Conservation (phyloP, 2,329 filamentous ascomycete genomes). For the Phialophora macrospora region DNA sequence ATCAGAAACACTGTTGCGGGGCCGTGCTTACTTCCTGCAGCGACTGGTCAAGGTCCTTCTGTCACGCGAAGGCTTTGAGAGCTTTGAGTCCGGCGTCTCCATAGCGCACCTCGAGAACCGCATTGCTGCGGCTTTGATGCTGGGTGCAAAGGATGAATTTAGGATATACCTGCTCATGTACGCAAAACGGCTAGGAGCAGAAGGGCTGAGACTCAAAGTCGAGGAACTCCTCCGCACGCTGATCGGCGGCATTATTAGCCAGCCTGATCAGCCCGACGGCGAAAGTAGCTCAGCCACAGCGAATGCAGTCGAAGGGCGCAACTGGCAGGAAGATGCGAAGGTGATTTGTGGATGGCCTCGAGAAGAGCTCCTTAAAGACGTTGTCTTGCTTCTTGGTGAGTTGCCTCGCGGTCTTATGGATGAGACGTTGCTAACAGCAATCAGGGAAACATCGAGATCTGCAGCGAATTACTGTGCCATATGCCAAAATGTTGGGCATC, state of each 20-base stretch:
- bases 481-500: constrained; percentile 77
- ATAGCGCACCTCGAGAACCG: constrained; percentile 96
- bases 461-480: constrained; percentile 92
- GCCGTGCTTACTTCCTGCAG: constrained; percentile 87
- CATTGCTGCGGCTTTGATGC: constrained; percentile 81
- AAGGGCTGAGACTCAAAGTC: constrained; percentile 84
- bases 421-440: constrained; percentile 25
- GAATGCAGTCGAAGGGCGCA: constrained; percentile 56
- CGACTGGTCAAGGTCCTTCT: constrained; percentile 87
- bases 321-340: constrained; percentile 70
- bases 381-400: constrained; percentile 89
- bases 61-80: constrained; percentile 87
- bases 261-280: constrained; percentile 53
- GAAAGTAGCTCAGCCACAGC: constrained; percentile 54
- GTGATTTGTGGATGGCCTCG: constrained; percentile 89
- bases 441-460: constrained; percentile 92
- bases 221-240: constrained; percentile 87
- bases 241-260: constrained; percentile 69
- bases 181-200: constrained; percentile 89
- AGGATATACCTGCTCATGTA: constrained; percentile 97
- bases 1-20: constrained; percentile 86
- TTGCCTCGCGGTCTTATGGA: constrained; percentile 36
- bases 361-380: constrained; percentile 83
- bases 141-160: constrained; percentile 90
- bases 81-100: constrained; percentile 86